Percentiles rank a stretch among this genome's conserved stretches.
Evolutionary conservation across 169 alveolate genomes (phyloP).

Genomic region (Plasmodium adleri): DNA sequence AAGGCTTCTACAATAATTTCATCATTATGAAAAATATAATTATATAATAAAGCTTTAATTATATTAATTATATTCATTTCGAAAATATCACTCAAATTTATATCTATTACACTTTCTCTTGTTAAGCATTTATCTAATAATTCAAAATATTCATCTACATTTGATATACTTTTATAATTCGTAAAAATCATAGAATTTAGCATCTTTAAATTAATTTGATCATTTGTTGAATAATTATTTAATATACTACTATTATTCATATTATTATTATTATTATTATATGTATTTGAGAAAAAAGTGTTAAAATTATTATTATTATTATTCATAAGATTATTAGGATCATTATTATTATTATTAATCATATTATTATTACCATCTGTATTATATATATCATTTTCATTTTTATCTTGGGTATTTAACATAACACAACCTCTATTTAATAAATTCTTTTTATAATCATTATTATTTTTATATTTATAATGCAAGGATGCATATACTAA

Average conservation of each 20-base stretch:
- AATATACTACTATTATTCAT: conserved; percentile 16
- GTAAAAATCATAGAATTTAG: conserved; percentile 72
- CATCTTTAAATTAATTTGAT: conserved; percentile 40
- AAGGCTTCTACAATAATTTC: conserved; percentile 74
- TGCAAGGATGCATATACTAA: conserved; percentile 73
- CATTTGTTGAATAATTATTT: conserved; percentile 42
- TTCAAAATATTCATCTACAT: conserved; percentile 76
- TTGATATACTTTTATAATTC: conserved; percentile 60
- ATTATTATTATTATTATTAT: conserved; percentile 22
- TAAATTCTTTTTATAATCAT: conserved; percentile 67
- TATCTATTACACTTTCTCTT: conserved; percentile 67
- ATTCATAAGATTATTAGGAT: background rate
- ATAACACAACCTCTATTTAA: conserved; percentile 73
- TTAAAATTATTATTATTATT: background rate
- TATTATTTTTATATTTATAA: conserved; percentile 67
- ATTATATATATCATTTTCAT: conserved; percentile 36
- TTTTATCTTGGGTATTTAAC: conserved; percentile 64
- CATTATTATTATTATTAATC: conserved; percentile 15
- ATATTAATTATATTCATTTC: conserved; percentile 70
- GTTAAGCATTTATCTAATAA: conserved; percentile 69
- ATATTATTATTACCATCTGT: background rate
- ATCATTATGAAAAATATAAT: conserved; percentile 74
- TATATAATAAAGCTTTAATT: conserved; percentile 47
- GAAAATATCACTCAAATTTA: conserved; percentile 69
- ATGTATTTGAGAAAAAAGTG: conserved; percentile 22